Base-by-base conservation (phyloP, 2,329 filamentous ascomycete species). In the Fusarium phyllophilum region DNA sequence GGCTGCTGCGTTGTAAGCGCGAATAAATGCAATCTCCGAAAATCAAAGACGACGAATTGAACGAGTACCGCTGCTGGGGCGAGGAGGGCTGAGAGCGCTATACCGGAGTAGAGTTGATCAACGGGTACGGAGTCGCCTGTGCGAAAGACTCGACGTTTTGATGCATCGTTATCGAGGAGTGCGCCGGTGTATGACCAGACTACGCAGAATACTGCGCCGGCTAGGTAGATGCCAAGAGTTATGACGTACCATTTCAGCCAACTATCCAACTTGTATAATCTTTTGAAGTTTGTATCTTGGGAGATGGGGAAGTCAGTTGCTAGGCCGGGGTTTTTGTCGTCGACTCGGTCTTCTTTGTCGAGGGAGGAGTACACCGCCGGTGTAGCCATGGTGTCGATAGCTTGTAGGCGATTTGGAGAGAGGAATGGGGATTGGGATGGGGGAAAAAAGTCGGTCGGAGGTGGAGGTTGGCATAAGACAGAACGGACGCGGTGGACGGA, bases 131-230 rank as follows among this genome's bases (percentile, higher is more conserved):
- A 62, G 0, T 69, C 38, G 5, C 68, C 38, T 6, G 74, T 76
- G 5, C 74, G 57, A 38, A 76, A 76, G 42, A 76, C 74, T 7
- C 68, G 74, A 11, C 74, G 62, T 11, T 76, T 76, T 17, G 74
- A 76, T 13, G 57, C 71, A 22, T 76, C 74, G 10, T 49, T 55
- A 14, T 76, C 74, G 1, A 76, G 54, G 0, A 70, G 17, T 8
- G 74, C 71, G 4, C 74, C 74, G 1, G 74, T 76, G 12, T 76
- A 76, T 1, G 74, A 75, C 74, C 74, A 76, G 0, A 22, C 74
- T 4, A 76, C 14, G 0, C 62, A 67, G 24, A 66, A 56, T 1
- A 76, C 31, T 1, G 74, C 60, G 1, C 63, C 74, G 0, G 15
- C 57, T 3, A 76, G 55, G 48, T 76, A 76, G 0, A 75, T 1